These are phyloP conservation scores for Trypanosoma vivax DNA, from an alignment of 208 protist genomes.

Conservation along the genomic window DNA sequence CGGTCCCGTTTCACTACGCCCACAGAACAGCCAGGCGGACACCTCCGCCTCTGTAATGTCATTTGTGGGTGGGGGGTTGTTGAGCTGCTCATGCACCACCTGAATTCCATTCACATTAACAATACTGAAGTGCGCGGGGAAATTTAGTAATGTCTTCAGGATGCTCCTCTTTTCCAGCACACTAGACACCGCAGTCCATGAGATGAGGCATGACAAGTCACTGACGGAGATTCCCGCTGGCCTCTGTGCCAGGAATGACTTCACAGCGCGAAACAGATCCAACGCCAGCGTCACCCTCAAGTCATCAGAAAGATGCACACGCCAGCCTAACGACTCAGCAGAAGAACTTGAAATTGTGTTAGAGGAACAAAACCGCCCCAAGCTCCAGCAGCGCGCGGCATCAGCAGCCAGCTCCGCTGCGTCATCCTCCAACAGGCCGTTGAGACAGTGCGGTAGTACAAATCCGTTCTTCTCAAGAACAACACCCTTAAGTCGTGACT, in stretches of 20 bases:
- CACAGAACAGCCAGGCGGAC: slow-evolving; percentile 3
- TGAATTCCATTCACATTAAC: not conserved
- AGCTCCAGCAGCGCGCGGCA: slow-evolving; percentile 11
- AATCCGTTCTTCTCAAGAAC: slow-evolving; percentile 3
- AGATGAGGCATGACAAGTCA: slow-evolving; percentile 11
- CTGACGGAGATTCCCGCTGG: slow-evolving; percentile 11
- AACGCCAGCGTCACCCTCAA: slow-evolving; percentile 1
- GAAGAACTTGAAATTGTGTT: not conserved
- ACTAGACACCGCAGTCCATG: slow-evolving; percentile 7
- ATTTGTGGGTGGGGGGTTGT: not conserved
- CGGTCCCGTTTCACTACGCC: not conserved
- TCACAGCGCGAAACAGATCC: slow-evolving; percentile 5
- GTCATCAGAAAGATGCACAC: slow-evolving; percentile 10
- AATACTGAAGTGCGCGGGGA: slow-evolving; percentile 16
- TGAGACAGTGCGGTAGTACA: not conserved
- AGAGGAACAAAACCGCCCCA: not conserved
- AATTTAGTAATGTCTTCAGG: slow-evolving; percentile 5
- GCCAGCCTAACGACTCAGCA: slow-evolving; percentile 4
- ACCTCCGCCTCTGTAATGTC: slow-evolving; percentile 4
- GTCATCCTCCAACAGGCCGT: not conserved
- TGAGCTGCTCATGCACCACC: slow-evolving; percentile 8
- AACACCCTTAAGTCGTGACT: slow-evolving; percentile 4
- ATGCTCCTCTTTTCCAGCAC: slow-evolving; percentile 11
- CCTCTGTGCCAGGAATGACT: slow-evolving; percentile 1
- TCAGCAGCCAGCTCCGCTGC: slow-evolving; percentile 4